Evolutionary conservation across 1,139 yeast genomes (phyloP).

Genomic region (Pichia sp.): DNA sequence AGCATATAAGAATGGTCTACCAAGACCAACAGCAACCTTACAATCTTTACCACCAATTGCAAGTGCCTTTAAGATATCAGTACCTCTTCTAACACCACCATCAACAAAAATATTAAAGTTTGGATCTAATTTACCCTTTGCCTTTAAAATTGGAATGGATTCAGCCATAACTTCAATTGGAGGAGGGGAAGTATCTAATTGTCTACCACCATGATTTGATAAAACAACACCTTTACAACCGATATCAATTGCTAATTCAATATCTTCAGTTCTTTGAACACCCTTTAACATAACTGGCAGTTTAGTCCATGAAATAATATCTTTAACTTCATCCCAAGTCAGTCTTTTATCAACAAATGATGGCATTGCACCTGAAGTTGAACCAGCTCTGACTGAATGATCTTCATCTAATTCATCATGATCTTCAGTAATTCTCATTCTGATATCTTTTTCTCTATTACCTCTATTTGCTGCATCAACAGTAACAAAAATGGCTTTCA

Average conservation of each 20-base stretch:
- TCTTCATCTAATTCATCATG: slow-evolving; percentile 34
- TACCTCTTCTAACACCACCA: slow-evolving; percentile 52
- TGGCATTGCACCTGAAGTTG: slow-evolving; percentile 30
- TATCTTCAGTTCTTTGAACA: slow-evolving; percentile 46
- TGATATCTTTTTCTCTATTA: slow-evolving; percentile 54
- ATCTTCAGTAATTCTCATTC: slow-evolving; percentile 52
- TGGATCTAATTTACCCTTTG: slow-evolving; percentile 23
- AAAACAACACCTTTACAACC: slow-evolving; percentile 45
- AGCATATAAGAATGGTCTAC: slow-evolving; percentile 45
- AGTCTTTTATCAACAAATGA: slow-evolving; percentile 21
- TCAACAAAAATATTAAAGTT: slow-evolving; percentile 43
- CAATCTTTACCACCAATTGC: slow-evolving; percentile 43
- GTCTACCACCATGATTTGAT: slow-evolving; percentile 55
- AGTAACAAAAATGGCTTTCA: slow-evolving; percentile 57
- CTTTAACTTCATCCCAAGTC: slow-evolving; percentile 29
- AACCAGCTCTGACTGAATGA: slow-evolving; percentile 71
- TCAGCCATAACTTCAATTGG: slow-evolving; percentile 47
- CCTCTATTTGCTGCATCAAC: slow-evolving; percentile 68
- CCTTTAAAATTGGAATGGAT: slow-evolving; percentile 36
- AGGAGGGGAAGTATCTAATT: slow-evolving; percentile 43
- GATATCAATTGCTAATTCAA: slow-evolving; percentile 40
- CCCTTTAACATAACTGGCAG: slow-evolving; percentile 55
- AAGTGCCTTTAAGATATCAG: slow-evolving; percentile 47
- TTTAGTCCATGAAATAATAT: slow-evolving; percentile 49
- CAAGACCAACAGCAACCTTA: slow-evolving; percentile 44